Conservation (phyloP, 2,329 filamentous ascomycete genomes). For the Coccinonectria pachysandricola region DNA sequence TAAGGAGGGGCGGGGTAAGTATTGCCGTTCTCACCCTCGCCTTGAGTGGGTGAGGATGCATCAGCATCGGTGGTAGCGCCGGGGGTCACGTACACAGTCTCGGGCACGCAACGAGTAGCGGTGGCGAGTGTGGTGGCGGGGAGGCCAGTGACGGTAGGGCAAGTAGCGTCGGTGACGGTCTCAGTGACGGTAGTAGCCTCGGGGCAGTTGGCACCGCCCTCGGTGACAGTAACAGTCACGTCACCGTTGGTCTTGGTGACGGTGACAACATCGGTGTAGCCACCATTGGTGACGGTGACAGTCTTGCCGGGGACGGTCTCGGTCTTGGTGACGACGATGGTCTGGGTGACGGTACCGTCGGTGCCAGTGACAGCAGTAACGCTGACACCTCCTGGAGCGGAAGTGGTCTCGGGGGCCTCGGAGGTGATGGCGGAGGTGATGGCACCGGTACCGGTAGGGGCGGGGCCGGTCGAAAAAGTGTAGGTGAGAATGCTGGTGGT, state of each 20-base stretch:
- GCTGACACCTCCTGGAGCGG: no score
- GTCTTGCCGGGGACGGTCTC: conserved; percentile 1
- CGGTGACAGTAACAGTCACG: conserved; percentile 8
- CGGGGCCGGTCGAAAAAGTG: conserved; percentile 4
- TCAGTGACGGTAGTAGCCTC: not conserved
- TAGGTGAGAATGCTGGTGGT: conserved; percentile 9
- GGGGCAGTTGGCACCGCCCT: conserved; percentile 5
- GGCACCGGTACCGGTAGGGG: conserved; percentile 2
- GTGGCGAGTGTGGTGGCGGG: conserved; percentile 14
- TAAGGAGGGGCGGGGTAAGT: no score
- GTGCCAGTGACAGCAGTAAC: conserved; percentile 4
- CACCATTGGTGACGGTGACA: conserved; percentile 3
- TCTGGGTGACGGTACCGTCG: conserved; percentile 5
- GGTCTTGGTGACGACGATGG: conserved; percentile 2
- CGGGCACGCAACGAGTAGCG: conserved; percentile 8
- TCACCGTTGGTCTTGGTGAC: not conserved
- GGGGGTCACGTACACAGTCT: conserved; percentile 17
- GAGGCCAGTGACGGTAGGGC: conserved; percentile 4
- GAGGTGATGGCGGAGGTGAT: conserved; percentile 11
- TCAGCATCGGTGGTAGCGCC: no score
- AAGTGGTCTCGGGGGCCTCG: conserved; percentile 3
- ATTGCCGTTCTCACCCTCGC: conserved; percentile 2
- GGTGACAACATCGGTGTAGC: conserved; percentile 1
- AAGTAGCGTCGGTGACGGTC: conserved; percentile 7
- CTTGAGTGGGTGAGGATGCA: no score